Conservation (phyloP, 306 rosid species). For the Alnus glutinosa region DNA sequence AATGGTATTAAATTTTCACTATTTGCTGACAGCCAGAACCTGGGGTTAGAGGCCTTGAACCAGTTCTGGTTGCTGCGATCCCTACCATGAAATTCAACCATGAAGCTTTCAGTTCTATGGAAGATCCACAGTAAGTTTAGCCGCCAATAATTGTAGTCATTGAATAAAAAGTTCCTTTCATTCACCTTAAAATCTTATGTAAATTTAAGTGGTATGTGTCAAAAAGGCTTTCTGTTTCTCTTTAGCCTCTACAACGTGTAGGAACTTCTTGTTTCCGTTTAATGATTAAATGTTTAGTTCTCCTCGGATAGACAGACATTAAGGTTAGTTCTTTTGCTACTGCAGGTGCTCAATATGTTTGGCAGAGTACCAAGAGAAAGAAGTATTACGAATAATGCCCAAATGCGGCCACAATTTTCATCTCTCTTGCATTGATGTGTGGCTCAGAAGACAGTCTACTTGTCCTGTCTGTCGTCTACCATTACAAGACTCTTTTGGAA, state of each 20-base stretch:
- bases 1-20: conserved; percentile 46
- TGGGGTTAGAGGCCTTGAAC: conserved; percentile 62
- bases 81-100: conserved; percentile 85
- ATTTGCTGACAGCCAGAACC: conserved; percentile 84
- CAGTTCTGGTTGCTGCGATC: conserved; percentile 80
- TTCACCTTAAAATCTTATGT: not conserved
- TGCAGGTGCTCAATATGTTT: conserved; percentile 94
- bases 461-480: conserved; percentile 93
- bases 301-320: not conserved
- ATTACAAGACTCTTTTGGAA: conserved; percentile 50
- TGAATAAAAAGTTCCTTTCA: not conserved
- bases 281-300: not conserved
- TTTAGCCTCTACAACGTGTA: not conserved
- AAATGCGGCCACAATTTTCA: conserved; percentile 92
- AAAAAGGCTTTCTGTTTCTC: not conserved
- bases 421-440: conserved; percentile 83
- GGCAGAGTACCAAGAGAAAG: conserved; percentile 85
- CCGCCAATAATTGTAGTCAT: conserved; percentile 13
- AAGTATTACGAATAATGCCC: conserved; percentile 80
- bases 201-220: not conserved
- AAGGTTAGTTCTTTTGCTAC: conserved; percentile 9
- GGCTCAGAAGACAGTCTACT: conserved; percentile 87
- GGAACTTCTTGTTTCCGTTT: conserved; percentile 2
- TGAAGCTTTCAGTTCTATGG: conserved; percentile 76
- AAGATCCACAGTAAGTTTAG: conserved; percentile 81